phyloP scores from a whole-genome alignment of 805 yeast species.

The Candida mattraensis region DNA sequence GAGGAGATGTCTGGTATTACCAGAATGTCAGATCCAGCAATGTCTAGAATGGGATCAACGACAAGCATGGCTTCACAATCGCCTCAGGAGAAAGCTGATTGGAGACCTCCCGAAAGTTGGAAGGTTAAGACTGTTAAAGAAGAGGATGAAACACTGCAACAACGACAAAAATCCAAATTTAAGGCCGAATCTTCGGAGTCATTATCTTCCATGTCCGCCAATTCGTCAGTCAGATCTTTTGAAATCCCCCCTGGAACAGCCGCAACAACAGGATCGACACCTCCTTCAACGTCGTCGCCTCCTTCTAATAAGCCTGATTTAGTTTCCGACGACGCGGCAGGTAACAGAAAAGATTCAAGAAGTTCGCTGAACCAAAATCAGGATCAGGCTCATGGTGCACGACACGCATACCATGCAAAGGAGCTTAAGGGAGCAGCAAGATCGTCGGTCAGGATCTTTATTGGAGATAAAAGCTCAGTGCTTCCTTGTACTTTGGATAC shows the following conservation, averaged over 20 bases:
- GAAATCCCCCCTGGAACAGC: slow-evolving; percentile 17
- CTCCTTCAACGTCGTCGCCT: slow-evolving; percentile 10
- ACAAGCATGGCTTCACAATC: slow-evolving; percentile 16
- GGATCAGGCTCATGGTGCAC: slow-evolving; percentile 20
- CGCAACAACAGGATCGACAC: slow-evolving; percentile 12
- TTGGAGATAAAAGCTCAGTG: slow-evolving; percentile 79
- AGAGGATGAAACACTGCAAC: slow-evolving; percentile 7
- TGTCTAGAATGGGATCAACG: slow-evolving; percentile 27
- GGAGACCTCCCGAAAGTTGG: slow-evolving; percentile 66
- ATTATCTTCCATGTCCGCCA: slow-evolving; percentile 14
- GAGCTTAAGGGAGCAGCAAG: slow-evolving; percentile 33
- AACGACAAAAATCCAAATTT: slow-evolving; percentile 8
- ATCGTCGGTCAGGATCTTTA: slow-evolving; percentile 64
- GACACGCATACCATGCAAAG: slow-evolving; percentile 17
- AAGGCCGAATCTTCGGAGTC: slow-evolving; percentile 19
- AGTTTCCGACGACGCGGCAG: slow-evolving; percentile 6
- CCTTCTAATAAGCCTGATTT: slow-evolving; percentile 4
- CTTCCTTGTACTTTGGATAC: slow-evolving; percentile 77
- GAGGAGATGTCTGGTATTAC: slow-evolving; percentile 23
- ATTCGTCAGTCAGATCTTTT: slow-evolving; percentile 11
- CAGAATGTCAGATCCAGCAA: slow-evolving; percentile 16
- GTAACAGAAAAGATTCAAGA: slow-evolving; percentile 8
- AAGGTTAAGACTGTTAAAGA: slow-evolving; percentile 43
- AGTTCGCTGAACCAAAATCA: slow-evolving; percentile 10
- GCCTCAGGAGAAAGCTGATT: slow-evolving; percentile 22